Evolutionary conservation across 139 green algal genomes (phyloP), one percentile per base, ranked within the genome.

Genomic region (Chara braunii): DNA sequence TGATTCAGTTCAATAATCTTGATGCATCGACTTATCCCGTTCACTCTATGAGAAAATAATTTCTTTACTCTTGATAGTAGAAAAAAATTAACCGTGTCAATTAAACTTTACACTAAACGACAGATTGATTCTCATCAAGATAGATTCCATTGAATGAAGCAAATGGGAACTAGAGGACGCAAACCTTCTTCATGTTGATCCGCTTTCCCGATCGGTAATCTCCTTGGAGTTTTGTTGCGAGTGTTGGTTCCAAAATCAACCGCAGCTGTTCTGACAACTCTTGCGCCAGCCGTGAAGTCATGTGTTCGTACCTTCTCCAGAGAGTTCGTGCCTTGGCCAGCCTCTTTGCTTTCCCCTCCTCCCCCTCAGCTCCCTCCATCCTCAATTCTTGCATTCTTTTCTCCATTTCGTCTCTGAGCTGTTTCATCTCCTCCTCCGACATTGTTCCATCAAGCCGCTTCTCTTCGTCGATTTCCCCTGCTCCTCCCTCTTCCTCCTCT

Each of bases 201-300:
- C 93, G 85, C 84, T 99, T 99, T 48, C 92, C 90, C 9, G 85
- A 95, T 28, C 87, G 81, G 85, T 88, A 98, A 65, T 97, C 93
- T 0, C 93, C 93, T 76, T 81, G 88, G 44, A 95, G 83, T 12
- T 82, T 75, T 58, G 61, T 89, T 1, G 91, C 91, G 52, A 89
- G 72, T 26, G 83, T 95, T 22, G 93, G 93, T 77, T 97, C 90
- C 60, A 99, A 68, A 12, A 96, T 90, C 8, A 96, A 80, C 12
- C 93, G 82, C 73, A 99, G 84, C 82, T 96, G 88, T 83, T 98
- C 93, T 36, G 89, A 78, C 34, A 99, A 86, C 80, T 98, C 94
- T 23, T 70, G 74, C 11, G 83, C 43, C 56, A 88, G 52, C 64
- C 74, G 51, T 77, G 68, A 64, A 0, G 87, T 94, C 36, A 97